These are phyloP conservation scores for Helianthus tuberosus DNA, from an alignment of 129 eudicot species.

Conservation along the genomic window DNA sequence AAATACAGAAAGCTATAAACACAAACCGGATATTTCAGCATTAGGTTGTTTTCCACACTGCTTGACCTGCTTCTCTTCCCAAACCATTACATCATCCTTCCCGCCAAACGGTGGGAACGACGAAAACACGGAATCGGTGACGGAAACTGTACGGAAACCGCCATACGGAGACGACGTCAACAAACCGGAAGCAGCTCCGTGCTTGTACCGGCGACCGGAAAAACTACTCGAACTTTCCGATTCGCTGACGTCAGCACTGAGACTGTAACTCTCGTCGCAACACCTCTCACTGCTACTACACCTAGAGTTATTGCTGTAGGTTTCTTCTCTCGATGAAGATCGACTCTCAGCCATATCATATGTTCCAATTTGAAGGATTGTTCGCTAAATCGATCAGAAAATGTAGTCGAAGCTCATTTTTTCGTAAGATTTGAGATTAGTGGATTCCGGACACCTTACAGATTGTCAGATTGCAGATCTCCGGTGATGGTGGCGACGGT, in stretches of 20 bases:
- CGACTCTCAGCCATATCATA: conserved; percentile 41
- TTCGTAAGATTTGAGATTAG: neutral
- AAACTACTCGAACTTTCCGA: conserved; percentile 70
- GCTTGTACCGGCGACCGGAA: conserved; percentile 49
- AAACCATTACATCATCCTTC: conserved; percentile 63
- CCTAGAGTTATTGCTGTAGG: conserved; percentile 33
- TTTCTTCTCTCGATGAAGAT: conserved; percentile 33
- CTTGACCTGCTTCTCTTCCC: conserved; percentile 51
- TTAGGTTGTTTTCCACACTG: conserved; percentile 30
- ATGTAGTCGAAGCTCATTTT: neutral
- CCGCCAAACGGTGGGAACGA: conserved; percentile 54
- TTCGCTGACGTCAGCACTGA: conserved; percentile 92
- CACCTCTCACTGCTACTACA: conserved; percentile 48
- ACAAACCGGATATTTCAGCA: conserved; percentile 57
- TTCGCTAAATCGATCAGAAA: conserved; percentile 2
- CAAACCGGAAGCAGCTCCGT: conserved; percentile 58
- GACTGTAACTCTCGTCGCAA: conserved; percentile 67
- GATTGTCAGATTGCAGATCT: conserved; percentile 22
- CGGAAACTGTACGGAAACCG: conserved; percentile 32
- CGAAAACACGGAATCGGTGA: conserved; percentile 33
- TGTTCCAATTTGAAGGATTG: neutral
- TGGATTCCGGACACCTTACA: neutral
- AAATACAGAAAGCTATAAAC: neutral
- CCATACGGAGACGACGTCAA: conserved; percentile 54
- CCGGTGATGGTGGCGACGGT: conserved; percentile 1